Conservation (phyloP, 306 rosid species). For the Cotoneaster glaucophyllus region DNA sequence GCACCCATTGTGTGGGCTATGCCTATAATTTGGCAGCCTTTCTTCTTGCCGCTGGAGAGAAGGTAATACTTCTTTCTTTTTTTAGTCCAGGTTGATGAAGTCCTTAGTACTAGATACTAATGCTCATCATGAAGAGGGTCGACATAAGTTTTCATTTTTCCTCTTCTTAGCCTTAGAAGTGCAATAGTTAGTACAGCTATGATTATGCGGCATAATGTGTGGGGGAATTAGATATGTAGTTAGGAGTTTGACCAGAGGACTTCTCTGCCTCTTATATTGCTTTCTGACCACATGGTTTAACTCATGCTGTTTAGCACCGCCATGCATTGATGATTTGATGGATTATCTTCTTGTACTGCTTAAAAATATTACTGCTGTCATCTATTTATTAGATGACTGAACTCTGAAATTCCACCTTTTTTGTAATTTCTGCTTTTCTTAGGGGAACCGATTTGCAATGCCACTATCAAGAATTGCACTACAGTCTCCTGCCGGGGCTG, state of each 20-base stretch:
- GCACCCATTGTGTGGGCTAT: constrained; percentile 80
- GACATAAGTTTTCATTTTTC: background rate
- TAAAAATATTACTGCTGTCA: background rate
- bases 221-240: background rate
- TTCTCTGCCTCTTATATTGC: background rate
- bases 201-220: background rate
- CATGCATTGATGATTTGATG: background rate
- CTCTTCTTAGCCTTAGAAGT: background rate
- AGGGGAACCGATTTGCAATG: constrained; percentile 84
- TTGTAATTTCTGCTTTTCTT: constrained; percentile 5
- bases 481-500: constrained; percentile 86
- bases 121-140: background rate
- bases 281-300: background rate
- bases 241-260: background rate
- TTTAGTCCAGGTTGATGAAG: background rate
- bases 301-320: background rate
- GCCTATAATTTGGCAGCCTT: constrained; percentile 76
- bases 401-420: background rate
- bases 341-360: background rate
- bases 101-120: background rate
- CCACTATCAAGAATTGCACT: constrained; percentile 77
- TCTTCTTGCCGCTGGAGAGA: constrained; percentile 89
- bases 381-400: constrained; percentile 6
- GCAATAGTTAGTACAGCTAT: background rate
- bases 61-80: constrained; percentile 39